Conservation (phyloP, 768 basidiomycete species). For the Psilocybe subaeruginosa region DNA sequence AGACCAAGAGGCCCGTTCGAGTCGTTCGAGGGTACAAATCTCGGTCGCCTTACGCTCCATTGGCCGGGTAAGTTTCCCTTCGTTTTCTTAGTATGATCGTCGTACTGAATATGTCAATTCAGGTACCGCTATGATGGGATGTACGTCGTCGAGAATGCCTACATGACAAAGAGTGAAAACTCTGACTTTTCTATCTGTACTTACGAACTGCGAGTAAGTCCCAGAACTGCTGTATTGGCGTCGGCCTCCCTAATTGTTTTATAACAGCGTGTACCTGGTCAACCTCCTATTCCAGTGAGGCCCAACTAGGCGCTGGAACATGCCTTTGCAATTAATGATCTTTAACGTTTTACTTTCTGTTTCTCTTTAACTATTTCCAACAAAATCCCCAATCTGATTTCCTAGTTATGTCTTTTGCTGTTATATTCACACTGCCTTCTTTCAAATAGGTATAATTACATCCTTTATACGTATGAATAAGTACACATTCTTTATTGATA, state of each 20-base stretch:
- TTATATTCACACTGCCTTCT: too few relatives aligned
- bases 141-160: conserved; percentile 8
- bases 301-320: not conserved
- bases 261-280: conserved; percentile 8
- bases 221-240: not conserved
- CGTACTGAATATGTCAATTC: not conserved
- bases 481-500: too few relatives aligned
- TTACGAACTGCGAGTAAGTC: conserved; percentile 13
- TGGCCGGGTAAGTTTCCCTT: conserved; percentile 27
- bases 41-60: conserved; percentile 36
- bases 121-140: conserved; percentile 15
- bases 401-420: too few relatives aligned
- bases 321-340: not conserved
- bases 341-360: not conserved
- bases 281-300: not conserved
- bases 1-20: conserved; percentile 38
- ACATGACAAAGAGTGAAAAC: not conserved
- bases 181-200: conserved; percentile 1
- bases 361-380: not conserved
- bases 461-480: too few relatives aligned
- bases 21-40: conserved; percentile 39
- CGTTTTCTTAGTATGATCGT: not conserved
- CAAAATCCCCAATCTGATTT: too few relatives aligned
- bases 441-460: too few relatives aligned
- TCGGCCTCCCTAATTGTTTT: not conserved